Conservation (phyloP, 768 basidiomycete genomes). For the Boletus rubropictus region DNA sequence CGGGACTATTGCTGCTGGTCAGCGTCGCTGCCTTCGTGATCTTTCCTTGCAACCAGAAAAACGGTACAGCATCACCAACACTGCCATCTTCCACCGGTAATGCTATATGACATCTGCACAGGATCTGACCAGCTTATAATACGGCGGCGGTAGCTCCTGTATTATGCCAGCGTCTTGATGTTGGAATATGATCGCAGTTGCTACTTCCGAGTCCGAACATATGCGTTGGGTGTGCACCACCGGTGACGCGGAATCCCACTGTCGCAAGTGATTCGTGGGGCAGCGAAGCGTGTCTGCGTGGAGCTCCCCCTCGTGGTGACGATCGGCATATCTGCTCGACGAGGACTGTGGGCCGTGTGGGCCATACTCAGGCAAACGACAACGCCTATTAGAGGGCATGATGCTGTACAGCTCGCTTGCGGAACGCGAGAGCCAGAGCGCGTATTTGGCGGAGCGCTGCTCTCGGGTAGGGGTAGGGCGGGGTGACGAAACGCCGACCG, state of each 20-base stretch:
- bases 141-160: constrained; percentile 26
- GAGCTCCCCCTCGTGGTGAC: not conserved
- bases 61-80: not conserved
- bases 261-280: constrained; percentile 15
- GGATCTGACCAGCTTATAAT: constrained; percentile 12
- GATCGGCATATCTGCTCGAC: not conserved
- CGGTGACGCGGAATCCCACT: constrained; percentile 18
- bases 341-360: not conserved
- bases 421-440: constrained; percentile 17
- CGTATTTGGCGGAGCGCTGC: constrained; percentile 10
- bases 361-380: not conserved
- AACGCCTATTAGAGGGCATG: not conserved
- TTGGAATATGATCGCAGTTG: constrained; percentile 7
- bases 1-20: not conserved
- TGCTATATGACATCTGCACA: not conserved
- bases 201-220: not conserved
- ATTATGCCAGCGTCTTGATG: constrained; percentile 16
- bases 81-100: not conserved
- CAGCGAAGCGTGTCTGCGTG: not conserved
- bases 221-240: not conserved
- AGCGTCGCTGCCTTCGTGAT: not conserved
- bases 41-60: not conserved
- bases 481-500: not conserved
- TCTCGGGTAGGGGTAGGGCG: constrained; percentile 3
- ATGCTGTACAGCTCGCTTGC: constrained; percentile 21